Evolutionary conservation across 352 stramenopile species (phyloP).

Genomic region (Phytophthora tubulina): DNA sequence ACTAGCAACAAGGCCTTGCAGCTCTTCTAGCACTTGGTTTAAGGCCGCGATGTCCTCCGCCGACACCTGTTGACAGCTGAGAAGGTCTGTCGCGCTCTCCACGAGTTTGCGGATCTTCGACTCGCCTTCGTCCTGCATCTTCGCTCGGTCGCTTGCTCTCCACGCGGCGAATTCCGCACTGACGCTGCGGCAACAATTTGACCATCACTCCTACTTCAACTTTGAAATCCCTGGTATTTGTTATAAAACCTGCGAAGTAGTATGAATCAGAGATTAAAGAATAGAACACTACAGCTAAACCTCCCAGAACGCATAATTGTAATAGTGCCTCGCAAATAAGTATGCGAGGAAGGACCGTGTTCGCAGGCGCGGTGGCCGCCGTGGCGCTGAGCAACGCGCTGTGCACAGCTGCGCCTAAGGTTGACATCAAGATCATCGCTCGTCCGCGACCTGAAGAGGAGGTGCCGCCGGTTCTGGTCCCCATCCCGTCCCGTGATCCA

Average conservation of each 20-base stretch:
- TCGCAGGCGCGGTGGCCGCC: slow-evolving; percentile 21
- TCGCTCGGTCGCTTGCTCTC: slow-evolving; percentile 5
- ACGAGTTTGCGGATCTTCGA: slow-evolving; percentile 33
- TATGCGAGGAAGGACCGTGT: slow-evolving; percentile 34
- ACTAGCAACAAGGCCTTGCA: slow-evolving; percentile 44
- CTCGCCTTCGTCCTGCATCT: slow-evolving; percentile 28
- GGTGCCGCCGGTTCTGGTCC: slow-evolving; percentile 26
- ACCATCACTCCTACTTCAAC: slow-evolving; percentile 48
- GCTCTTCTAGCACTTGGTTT: slow-evolving; percentile 29
- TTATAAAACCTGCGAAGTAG: slow-evolving; percentile 2
- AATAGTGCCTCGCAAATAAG: slow-evolving; percentile 23
- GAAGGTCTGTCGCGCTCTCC: slow-evolving; percentile 26
- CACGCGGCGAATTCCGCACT: slow-evolving; percentile 30
- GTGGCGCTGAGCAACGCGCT: slow-evolving; percentile 37
- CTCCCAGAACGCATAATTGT: slow-evolving; percentile 20
- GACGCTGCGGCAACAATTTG: slow-evolving; percentile 12
- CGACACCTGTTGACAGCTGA: slow-evolving; percentile 23
- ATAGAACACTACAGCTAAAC: neutral
- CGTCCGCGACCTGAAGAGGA: slow-evolving; percentile 37
- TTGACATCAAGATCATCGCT: slow-evolving; percentile 71
- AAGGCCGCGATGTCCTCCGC: slow-evolving; percentile 9
- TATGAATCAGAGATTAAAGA: neutral
- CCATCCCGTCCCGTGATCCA: slow-evolving; percentile 61
- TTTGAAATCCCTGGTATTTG: slow-evolving; percentile 7
- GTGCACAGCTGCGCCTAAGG: slow-evolving; percentile 54